Percentiles rank a stretch among this genome's conserved stretches.
These are phyloP conservation scores for Lepraria neglecta DNA, from an alignment of 495 filamentous ascomycete species.

Conservation along the genomic window DNA sequence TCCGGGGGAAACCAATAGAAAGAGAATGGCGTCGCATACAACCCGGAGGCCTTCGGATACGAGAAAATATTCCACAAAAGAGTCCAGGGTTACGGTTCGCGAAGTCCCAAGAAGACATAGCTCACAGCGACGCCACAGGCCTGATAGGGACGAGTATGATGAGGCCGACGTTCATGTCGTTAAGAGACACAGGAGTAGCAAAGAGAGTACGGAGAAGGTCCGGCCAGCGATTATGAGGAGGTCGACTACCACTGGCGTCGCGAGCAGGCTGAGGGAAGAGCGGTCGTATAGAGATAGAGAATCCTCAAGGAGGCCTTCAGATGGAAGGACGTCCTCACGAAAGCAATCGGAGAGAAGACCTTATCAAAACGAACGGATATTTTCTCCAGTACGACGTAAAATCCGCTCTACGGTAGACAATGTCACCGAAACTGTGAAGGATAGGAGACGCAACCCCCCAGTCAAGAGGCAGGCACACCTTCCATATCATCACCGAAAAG, in stretches of 20 bases:
- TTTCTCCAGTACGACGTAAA: conserved; percentile 32
- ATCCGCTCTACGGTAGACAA: conserved; percentile 37
- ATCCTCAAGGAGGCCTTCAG: conserved; percentile 18
- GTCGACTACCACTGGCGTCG: conserved; percentile 29
- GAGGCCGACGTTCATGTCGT: conserved; percentile 3
- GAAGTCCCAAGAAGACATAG: conserved; percentile 2
- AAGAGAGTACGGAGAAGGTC: background rate
- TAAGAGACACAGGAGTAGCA: background rate
- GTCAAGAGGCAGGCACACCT: conserved; percentile 12
- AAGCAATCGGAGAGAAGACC: conserved; percentile 29
- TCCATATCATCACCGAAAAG: background rate
- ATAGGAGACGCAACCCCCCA: conserved; percentile 19
- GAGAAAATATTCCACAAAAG: background rate
- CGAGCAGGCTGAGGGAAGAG: conserved; percentile 26
- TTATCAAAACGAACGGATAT: conserved; percentile 26
- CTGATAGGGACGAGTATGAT: conserved; percentile 5
- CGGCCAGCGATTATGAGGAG: conserved; percentile 24
- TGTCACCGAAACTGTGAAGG: conserved; percentile 36
- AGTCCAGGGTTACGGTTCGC: conserved; percentile 9
- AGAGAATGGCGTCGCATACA: conserved; percentile 12
- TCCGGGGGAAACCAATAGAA: background rate
- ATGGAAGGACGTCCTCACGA: conserved; percentile 15
- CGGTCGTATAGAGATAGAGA: conserved; percentile 28
- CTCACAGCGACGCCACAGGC: conserved; percentile 17
- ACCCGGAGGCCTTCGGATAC: conserved; percentile 2